A percentile compares a stretch with the other conserved stretches of the same genome.
Evolutionary conservation across 2,329 filamentous ascomycete genomes (phyloP).

Genomic region (Diplocarpon rosae): DNA sequence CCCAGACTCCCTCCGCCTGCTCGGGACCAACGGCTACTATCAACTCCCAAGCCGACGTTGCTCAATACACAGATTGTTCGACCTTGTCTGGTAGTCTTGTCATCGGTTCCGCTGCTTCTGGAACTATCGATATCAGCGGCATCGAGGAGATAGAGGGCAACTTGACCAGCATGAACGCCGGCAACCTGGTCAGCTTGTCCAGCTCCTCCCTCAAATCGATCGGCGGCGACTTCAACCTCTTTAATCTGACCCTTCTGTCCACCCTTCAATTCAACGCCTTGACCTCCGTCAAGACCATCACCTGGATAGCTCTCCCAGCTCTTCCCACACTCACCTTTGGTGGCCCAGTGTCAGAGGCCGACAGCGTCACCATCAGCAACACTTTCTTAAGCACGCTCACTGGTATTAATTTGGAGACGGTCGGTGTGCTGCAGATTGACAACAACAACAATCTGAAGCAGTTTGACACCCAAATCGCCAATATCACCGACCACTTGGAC

Average conservation of each 20-base stretch:
- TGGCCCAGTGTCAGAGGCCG: conserved; percentile 52
- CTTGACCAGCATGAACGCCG: conserved; percentile 47
- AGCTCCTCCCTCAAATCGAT: conserved; percentile 54
- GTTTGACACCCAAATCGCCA: conserved; percentile 68
- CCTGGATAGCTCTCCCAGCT: conserved; percentile 59
- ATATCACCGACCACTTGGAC: conserved; percentile 58
- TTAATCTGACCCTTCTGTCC: conserved; percentile 57
- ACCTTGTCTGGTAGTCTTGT: conserved; percentile 27
- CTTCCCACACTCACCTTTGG: conserved; percentile 49
- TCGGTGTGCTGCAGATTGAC: conserved; percentile 67
- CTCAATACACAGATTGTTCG: conserved; percentile 20
- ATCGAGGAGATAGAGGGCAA: conserved; percentile 43
- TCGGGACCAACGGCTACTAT: conserved; percentile 25
- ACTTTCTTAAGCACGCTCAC: conserved; percentile 69
- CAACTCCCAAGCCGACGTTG: conserved; percentile 24
- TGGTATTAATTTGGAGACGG: conserved; percentile 69
- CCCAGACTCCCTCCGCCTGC: conserved; percentile 17
- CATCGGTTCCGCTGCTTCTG: conserved; percentile 23
- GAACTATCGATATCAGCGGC: conserved; percentile 49
- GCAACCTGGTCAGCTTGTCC: conserved; percentile 52
- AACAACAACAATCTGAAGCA: conserved; percentile 76
- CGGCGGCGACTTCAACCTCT: conserved; percentile 57
- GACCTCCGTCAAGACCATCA: conserved; percentile 52
- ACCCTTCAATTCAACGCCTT: conserved; percentile 57
- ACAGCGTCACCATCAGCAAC: conserved; percentile 67